A percentile compares a stretch with the other conserved stretches of the same genome.
Evolutionary conservation across 495 filamentous ascomycete species (phyloP).

Genomic region (Podospora australis): DNA sequence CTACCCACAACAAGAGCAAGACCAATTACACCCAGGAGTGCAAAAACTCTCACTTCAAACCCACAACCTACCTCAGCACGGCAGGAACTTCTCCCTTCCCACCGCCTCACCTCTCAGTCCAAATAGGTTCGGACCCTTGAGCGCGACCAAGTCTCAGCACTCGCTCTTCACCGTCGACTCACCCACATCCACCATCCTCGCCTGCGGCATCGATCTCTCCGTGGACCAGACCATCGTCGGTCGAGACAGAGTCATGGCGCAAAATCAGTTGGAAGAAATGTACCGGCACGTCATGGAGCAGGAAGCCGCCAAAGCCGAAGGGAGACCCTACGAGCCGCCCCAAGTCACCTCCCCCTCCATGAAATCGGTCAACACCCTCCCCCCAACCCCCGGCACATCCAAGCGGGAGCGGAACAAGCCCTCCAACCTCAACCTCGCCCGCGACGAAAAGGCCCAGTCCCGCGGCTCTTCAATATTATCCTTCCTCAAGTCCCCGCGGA

Average conservation of each 20-base stretch:
- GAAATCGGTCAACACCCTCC: constrained; percentile 22
- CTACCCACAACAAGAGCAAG: constrained; percentile 1
- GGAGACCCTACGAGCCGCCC: constrained; percentile 35
- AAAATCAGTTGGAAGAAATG: constrained; percentile 78
- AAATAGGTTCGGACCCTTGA: constrained; percentile 30
- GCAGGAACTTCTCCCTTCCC: constrained; percentile 43
- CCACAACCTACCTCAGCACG: constrained; percentile 24
- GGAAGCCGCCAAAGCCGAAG: constrained; percentile 57
- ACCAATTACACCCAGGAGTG: not conserved
- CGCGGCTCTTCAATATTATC: constrained; percentile 46
- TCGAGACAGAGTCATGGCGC: constrained; percentile 62
- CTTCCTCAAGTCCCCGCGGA: constrained; percentile 45
- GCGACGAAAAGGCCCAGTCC: constrained; percentile 39
- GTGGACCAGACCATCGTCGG: constrained; percentile 73
- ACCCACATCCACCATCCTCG: constrained; percentile 39
- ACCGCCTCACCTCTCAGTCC: constrained; percentile 18
- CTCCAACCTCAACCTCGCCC: constrained; percentile 36
- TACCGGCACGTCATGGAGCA: constrained; percentile 90
- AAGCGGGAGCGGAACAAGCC: constrained; percentile 40
- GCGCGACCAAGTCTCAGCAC: constrained; percentile 40
- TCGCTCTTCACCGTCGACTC: constrained; percentile 46
- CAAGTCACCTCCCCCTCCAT: constrained; percentile 24
- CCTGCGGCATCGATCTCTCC: constrained; percentile 32
- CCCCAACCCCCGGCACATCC: constrained; percentile 12
- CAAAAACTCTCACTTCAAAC: constrained; percentile 12